Base-by-base conservation (phyloP, 495 filamentous ascomycete species). In the Lepidopterella palustris region DNA sequence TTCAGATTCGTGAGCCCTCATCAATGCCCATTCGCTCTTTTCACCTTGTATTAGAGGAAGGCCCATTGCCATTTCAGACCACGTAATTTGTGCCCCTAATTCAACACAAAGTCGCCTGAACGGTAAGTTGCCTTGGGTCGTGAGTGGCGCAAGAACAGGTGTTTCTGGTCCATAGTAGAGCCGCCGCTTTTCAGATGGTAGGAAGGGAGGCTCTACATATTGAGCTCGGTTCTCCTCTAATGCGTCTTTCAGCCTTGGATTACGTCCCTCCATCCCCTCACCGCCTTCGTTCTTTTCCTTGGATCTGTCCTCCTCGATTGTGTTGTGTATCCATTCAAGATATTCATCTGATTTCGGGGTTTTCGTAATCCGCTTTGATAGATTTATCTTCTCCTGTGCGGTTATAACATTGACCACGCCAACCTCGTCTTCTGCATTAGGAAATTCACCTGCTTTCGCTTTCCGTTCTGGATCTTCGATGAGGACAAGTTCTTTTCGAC, bases 31-130 rank as follows among this genome's bases (percentile, higher is more conserved):
- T 77, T 98, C 93, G 0, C 82, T 78, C 69, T 91, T 96, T 49
- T 86, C 79, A 9, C 93, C 93, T 72, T 97, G 90, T n/a, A 98
- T 79, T 51, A 98, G 73, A 11, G 91, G 90, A 65, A 95, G 72
- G 35, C 90, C 84, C 84, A 97, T 88, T 3, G 95, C 93, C 93
- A 98, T 98, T 69, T 98, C 93, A 0, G 93, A 97, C 76, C 96
- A 97, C 3, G 92, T 98, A 32, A 95, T 75, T 62, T 96, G 88
- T 20, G 93, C 92, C 23, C 93, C 95, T 20, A 97, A 81, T 53
- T 87, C 84, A 0, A 86, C 84, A 67, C 93, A 97, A n/a, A 98
- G 82, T 53, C 95, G 82, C 45, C 93, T 87, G 77, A 96, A 98
- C 1, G 93, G 95, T 26, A 97, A 76, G 65, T 98, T 98, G n/a